Conservation (phyloP, 164 flowering plant species). For the Magnolia kwangsiensis region DNA sequence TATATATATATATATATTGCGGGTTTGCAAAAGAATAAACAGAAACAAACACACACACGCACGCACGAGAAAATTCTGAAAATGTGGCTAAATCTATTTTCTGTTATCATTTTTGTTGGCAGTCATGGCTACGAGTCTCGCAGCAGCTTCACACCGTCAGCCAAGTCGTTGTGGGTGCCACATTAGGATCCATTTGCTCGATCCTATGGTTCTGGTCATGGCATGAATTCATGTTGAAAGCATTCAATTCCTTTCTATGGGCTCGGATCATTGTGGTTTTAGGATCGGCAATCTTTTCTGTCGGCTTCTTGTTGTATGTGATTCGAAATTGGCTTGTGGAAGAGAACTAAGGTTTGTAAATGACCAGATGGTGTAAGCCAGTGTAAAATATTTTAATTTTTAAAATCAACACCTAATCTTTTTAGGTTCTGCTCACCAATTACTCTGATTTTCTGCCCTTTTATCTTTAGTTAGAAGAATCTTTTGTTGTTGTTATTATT, state of each 20-base stretch:
- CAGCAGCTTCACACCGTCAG: constrained; percentile 62
- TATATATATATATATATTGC: too few relatives aligned
- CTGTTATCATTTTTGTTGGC: constrained; percentile 16
- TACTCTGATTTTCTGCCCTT: neutral
- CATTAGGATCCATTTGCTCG: constrained; percentile 52
- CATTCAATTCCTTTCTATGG: constrained; percentile 50
- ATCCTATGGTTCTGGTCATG: constrained; percentile 67
- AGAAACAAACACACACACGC: neutral
- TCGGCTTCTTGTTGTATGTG: constrained; percentile 48
- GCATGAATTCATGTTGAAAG: constrained; percentile 46
- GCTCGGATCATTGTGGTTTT: constrained; percentile 42
- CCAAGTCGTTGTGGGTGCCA: constrained; percentile 81
- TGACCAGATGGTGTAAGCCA: neutral
- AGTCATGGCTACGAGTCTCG: constrained; percentile 92
- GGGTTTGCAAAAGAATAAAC: neutral
- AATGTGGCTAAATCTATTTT: neutral
- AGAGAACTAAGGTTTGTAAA: constrained; percentile 21
- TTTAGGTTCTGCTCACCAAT: neutral
- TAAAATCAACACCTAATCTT: neutral
- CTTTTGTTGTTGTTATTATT: neutral
- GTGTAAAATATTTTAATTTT: neutral
- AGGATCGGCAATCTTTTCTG: constrained; percentile 33
- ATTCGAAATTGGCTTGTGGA: constrained; percentile 48
- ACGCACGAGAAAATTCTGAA: neutral
- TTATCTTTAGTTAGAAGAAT: neutral